These are phyloP conservation scores for Solanum tarijense DNA, from an alignment of 257 asterid species.

Conservation along the genomic window DNA sequence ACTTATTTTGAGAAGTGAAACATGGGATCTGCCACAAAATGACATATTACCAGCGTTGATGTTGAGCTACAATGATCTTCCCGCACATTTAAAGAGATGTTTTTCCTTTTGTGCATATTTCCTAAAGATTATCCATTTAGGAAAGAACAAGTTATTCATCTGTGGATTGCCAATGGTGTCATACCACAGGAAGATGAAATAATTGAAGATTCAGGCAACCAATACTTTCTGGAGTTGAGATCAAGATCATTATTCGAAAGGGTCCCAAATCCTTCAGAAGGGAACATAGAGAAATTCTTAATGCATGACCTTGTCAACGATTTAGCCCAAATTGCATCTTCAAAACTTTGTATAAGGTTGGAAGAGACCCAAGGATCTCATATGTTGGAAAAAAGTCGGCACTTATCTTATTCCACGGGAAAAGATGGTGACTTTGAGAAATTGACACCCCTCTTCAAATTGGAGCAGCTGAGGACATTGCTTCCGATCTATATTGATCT, in stretches of 20 bases:
- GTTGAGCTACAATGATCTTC: not conserved
- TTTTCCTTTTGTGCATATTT: not conserved
- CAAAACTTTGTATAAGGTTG: not conserved
- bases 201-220: not conserved
- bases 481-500: fast-evolving
- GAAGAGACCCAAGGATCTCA: not conserved
- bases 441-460: not conserved
- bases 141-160: not conserved
- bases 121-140: not conserved
- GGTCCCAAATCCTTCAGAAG: not conserved
- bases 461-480: not conserved
- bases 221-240: not conserved
- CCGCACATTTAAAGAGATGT: not conserved
- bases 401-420: not conserved
- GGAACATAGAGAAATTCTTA: not conserved
- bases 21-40: not conserved
- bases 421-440: fast-evolving
- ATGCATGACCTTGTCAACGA: not conserved
- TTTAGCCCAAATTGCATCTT: not conserved
- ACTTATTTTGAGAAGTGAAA: not conserved
- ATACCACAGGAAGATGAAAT: not conserved
- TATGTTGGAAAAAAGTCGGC: not conserved
- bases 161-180: not conserved
- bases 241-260: not conserved
- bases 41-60: not conserved